Percentiles rank a stretch among this genome's conserved stretches.
phyloP scores from a whole-genome alignment of 2,329 filamentous ascomycete genomes.

The Colletotrichum scovillei region DNA sequence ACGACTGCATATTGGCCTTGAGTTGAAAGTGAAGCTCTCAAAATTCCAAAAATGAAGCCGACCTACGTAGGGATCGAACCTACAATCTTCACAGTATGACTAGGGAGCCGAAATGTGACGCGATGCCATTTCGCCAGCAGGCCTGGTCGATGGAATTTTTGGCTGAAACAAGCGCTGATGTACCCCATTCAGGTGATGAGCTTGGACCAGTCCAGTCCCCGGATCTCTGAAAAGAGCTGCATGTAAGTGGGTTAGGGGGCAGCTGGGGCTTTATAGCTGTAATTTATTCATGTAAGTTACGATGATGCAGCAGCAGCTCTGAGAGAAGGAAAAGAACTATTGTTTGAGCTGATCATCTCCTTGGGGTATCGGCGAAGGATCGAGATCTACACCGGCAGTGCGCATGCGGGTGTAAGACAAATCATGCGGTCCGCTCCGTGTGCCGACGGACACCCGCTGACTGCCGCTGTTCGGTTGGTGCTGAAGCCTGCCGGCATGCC shows the following conservation, averaged over 20 bases:
- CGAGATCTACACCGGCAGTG: background rate
- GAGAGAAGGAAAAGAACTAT: background rate
- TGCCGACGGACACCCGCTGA: background rate
- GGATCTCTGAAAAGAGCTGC: no score
- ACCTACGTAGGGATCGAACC: conserved; percentile 35
- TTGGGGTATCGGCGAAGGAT: background rate
- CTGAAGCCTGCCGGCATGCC: background rate
- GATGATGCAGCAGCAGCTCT: background rate
- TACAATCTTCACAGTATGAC: conserved; percentile 33
- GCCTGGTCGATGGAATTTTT: background rate
- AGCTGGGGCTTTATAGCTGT: no score
- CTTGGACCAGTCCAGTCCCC: no score
- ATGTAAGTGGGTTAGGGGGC: no score
- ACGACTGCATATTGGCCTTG: no score
- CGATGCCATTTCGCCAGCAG: conserved; percentile 37
- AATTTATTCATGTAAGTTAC: no score
- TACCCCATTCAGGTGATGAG: no score
- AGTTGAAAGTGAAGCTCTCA: no score
- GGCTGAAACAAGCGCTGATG: accelerated
- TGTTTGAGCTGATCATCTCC: background rate
- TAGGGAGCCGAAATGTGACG: conserved; percentile 33
- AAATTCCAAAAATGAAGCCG: background rate
- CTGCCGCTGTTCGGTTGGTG: background rate
- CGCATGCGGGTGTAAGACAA: background rate
- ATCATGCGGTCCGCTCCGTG: background rate